These are phyloP conservation scores for Zymoseptoria tritici DNA, from an alignment of 2,329 filamentous ascomycete species.

Conservation along the genomic window DNA sequence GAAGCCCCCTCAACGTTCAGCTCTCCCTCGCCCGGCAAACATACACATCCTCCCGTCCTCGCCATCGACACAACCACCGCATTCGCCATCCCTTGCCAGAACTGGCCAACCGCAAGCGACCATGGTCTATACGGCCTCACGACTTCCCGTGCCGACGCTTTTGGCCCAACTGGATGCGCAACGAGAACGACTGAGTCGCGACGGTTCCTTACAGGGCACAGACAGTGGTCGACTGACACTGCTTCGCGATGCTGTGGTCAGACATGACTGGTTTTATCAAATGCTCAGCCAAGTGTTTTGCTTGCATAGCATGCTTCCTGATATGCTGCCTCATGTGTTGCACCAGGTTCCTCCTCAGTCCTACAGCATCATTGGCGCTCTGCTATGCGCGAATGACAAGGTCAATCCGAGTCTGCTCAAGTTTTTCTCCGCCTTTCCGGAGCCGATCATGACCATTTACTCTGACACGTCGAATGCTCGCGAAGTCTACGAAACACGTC, in stretches of 20 bases:
- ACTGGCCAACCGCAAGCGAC: background rate
- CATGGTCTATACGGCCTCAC: conserved; percentile 3
- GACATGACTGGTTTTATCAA: conserved; percentile 56
- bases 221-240: conserved; percentile 43
- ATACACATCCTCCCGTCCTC: background rate
- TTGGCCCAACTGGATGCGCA: conserved; percentile 3
- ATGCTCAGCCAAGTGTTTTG: conserved; percentile 60
- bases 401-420: conserved; percentile 35
- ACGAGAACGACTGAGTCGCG: background rate
- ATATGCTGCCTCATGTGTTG: conserved; percentile 32
- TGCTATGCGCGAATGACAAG: conserved; percentile 41
- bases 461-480: conserved; percentile 30
- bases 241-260: conserved; percentile 49
- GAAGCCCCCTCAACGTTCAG: too few species aligned
- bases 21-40: background rate
- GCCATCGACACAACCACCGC: background rate
- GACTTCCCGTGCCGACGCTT: conserved; percentile 5
- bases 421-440: conserved; percentile 48
- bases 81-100: background rate
- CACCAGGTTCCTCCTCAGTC: conserved; percentile 27
- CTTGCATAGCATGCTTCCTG: conserved; percentile 41
- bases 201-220: background rate
- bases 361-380: conserved; percentile 33
- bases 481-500: conserved; percentile 31
- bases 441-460: conserved; percentile 33